Evolutionary conservation across 2,329 filamentous ascomycete species (phyloP).

Genomic region (Aspergillus fischeri): DNA sequence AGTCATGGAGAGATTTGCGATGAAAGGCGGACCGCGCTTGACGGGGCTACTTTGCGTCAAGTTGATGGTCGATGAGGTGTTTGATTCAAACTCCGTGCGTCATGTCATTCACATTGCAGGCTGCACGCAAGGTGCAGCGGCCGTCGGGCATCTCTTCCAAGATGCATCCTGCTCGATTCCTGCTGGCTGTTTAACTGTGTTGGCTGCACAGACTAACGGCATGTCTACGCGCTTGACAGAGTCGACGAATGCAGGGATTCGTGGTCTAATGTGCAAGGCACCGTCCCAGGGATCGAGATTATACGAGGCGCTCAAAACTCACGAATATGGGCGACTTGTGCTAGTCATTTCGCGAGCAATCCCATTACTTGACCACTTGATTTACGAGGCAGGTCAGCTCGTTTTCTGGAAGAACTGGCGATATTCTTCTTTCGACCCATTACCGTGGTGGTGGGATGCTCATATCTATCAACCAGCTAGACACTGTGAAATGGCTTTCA

Average conservation of each 20-base stretch:
- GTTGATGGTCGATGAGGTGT: slow-evolving; percentile 57
- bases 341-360: slow-evolving; percentile 19
- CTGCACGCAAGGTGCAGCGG: slow-evolving; percentile 27
- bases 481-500: slow-evolving; percentile 10
- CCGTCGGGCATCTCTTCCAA: slow-evolving; percentile 26
- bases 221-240: not conserved
- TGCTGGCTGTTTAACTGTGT: slow-evolving; percentile 24
- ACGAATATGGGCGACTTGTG: slow-evolving; percentile 7
- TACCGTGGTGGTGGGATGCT: slow-evolving; percentile 55
- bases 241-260: not conserved
- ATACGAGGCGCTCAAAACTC: slow-evolving; percentile 3
- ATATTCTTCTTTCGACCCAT: slow-evolving; percentile 53
- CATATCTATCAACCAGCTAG: slow-evolving; percentile 53
- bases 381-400: slow-evolving; percentile 32
- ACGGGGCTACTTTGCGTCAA: slow-evolving; percentile 72
- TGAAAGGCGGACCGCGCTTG: slow-evolving; percentile 46
- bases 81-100: slow-evolving; percentile 28
- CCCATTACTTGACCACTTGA: slow-evolving; percentile 14
- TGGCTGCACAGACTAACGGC: slow-evolving; percentile 15
- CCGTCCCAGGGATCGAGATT: slow-evolving; percentile 2
- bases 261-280: not conserved
- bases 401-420: slow-evolving; percentile 53
- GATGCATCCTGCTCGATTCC: slow-evolving; percentile 24
- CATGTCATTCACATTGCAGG: slow-evolving; percentile 31
- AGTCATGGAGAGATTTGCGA: slow-evolving; percentile 60